Conservation (phyloP, 108 stramenopile genomes). For the Epithemia pelagica region DNA sequence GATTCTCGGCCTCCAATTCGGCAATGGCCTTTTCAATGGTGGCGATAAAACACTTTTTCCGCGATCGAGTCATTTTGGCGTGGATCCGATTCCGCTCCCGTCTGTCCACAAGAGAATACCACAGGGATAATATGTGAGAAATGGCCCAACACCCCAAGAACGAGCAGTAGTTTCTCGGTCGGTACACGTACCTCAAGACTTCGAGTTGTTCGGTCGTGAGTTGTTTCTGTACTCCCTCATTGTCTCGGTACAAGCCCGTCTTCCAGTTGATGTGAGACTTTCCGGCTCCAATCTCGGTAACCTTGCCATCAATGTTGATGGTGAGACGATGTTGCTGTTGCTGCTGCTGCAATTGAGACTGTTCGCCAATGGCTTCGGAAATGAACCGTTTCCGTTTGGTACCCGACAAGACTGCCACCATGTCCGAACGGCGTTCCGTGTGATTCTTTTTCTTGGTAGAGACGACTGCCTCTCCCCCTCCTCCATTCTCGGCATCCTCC, state of each 20-base stretch:
- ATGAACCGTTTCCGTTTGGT: constrained; percentile 68
- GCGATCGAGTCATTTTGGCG: constrained; percentile 90
- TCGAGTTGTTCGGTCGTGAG: constrained; percentile 60
- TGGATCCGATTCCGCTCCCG: constrained; percentile 94
- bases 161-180: not conserved
- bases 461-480: not conserved
- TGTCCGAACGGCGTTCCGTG: not conserved
- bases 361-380: constrained; percentile 29
- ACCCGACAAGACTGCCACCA: constrained; percentile 21
- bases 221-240: constrained; percentile 38
- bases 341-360: constrained; percentile 7
- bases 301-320: constrained; percentile 54
- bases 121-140: not conserved
- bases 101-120: constrained; percentile 22
- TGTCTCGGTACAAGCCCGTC: constrained; percentile 63
- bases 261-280: constrained; percentile 83
- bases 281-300: constrained; percentile 44
- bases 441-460: not conserved
- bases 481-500: not conserved
- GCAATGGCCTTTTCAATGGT: constrained; percentile 70
- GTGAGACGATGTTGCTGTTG: constrained; percentile 36
- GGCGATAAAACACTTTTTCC: constrained; percentile 84
- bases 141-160: not conserved
- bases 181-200: constrained; percentile 46
- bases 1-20: constrained; percentile 69